Conservation (phyloP, 805 yeast species). For the Teunomyces barrocoloradensis region DNA sequence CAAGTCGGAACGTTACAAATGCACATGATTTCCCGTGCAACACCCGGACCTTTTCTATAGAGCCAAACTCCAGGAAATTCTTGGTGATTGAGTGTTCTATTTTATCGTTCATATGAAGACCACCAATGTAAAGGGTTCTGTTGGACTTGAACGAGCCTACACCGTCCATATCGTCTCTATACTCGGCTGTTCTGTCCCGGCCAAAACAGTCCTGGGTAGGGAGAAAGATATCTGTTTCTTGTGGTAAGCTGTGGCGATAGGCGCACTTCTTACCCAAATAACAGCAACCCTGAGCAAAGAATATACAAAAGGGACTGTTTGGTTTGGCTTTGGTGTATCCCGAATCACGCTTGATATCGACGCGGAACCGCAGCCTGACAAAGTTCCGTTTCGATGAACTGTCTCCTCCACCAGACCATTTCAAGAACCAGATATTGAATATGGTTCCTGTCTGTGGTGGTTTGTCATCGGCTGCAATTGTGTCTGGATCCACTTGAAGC, state of each 20-base stretch:
- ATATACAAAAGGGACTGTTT: conserved; percentile 63
- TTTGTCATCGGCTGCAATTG: conserved; percentile 51
- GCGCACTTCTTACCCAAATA: conserved; percentile 72
- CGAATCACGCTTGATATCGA: conserved; percentile 59
- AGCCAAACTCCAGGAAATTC: conserved; percentile 75
- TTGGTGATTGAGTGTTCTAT: conserved; percentile 32
- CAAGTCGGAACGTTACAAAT: conserved; percentile 68
- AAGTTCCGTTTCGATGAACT: conserved; percentile 41
- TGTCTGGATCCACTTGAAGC: conserved; percentile 65
- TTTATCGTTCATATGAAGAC: conserved; percentile 39
- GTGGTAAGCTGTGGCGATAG: conserved; percentile 77
- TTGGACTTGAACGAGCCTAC: conserved; percentile 79
- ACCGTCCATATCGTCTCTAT: conserved; percentile 92
- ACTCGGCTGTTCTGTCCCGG: conserved; percentile 76
- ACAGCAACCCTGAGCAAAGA: conserved; percentile 89
- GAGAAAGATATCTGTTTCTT: conserved; percentile 51
- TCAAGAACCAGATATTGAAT: conserved; percentile 84
- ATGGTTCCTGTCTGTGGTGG: conserved; percentile 81
- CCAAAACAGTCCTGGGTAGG: conserved; percentile 88
- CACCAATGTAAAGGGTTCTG: conserved; percentile 75
- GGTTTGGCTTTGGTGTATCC: conserved; percentile 75
- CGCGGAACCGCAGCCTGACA: conserved; percentile 55
- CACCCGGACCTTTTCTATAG: conserved; percentile 62
- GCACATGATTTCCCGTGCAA: conserved; percentile 66
- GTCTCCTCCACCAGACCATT: conserved; percentile 80